A percentile compares a stretch with the other conserved stretches of the same genome.
phyloP scores from a whole-genome alignment of 495 filamentous ascomycete genomes.

The Hamigera avellanea region DNA sequence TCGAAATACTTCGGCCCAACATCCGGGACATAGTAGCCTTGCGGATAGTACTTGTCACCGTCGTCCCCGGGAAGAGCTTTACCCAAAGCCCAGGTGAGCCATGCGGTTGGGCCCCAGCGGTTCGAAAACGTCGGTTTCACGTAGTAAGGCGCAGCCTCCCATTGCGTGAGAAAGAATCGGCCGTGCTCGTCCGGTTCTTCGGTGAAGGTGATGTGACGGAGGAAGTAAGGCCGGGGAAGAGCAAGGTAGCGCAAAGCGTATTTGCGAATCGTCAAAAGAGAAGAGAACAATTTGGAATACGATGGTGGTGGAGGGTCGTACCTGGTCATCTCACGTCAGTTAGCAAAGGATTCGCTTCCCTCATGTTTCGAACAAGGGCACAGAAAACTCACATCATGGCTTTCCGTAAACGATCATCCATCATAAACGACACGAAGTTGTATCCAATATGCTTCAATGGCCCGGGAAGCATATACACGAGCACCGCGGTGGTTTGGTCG shows the following conservation, averaged over 20 bases:
- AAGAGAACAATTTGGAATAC: conserved; percentile 26
- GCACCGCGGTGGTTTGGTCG: conserved; percentile 42
- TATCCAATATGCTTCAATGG: conserved; percentile 33
- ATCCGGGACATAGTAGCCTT: conserved; percentile 46
- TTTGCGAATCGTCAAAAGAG: conserved; percentile 34
- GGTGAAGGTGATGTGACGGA: conserved; percentile 26
- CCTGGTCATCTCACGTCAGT: conserved; percentile 17
- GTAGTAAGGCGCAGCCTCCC: conserved; percentile 47
- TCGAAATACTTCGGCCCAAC: conserved; percentile 46
- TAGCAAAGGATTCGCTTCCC: neutral
- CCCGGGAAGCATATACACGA: conserved; percentile 47
- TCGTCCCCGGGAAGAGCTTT: conserved; percentile 48
- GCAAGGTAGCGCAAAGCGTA: conserved; percentile 42
- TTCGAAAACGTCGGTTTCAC: conserved; percentile 49
- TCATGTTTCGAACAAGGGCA: neutral
- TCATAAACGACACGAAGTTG: conserved; percentile 43
- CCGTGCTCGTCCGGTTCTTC: conserved; percentile 36
- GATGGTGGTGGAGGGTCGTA: conserved; percentile 31
- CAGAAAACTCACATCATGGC: conserved; percentile 45
- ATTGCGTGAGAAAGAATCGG: conserved; percentile 35
- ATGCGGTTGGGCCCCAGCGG: conserved; percentile 45
- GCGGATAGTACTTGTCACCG: conserved; percentile 43
- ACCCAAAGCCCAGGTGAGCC: conserved; percentile 40
- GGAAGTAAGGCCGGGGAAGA: conserved; percentile 39
- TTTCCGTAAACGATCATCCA: conserved; percentile 50